Evolutionary conservation across 208 protist genomes (phyloP), one percentile per base, ranked within the genome.

Genomic region (Trypanosoma caninum): DNA sequence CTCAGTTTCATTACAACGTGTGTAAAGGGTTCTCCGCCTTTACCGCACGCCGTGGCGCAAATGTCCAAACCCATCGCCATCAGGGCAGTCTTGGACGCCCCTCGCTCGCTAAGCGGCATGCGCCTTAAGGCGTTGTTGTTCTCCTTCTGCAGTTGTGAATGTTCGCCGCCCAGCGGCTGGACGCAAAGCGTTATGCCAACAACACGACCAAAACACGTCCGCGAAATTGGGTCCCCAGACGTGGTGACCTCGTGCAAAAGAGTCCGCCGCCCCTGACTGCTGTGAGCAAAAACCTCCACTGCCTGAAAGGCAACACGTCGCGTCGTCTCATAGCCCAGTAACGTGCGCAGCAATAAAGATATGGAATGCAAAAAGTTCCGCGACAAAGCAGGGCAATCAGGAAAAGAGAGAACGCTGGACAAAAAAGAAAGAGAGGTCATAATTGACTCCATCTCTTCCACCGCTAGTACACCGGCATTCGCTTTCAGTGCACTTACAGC

Each of bases 151-250:
- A 58, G 31, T 23, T 65, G 48, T 20, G 14, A 20, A n/a, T 44
- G 58, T 30, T 72, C 66, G 25, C 47, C 25, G 0, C n/a, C 22
- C 3, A 33, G 33, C n/a, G 66, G n/a, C n/a, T n/a, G 60, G 20
- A 83, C 61, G 22, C 57, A 65, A 35, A 91, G 63, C 25, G 79
- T 87, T 30, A 87, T 35, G 3, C 65, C 72, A 22, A 92, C 47
- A 10, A 89, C 55, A 41, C 85, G 78, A 5, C 85, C 85, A 62
- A 92, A 92, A 47, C 69, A 60, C n/a, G 63, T 85, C 3, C 85
- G 85, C 3, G 69, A 58, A 20, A 85, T 54, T 8, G 82, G 78
- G 22, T 89, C 82, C 0, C 82, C 81, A 1, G 69, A 47, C 27
- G 48, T 51, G 25, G 54, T 58, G 10, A 86, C 82, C 45, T 93